phyloP scores from a whole-genome alignment of 257 asterid species.

The Solanum chmielewskii region DNA sequence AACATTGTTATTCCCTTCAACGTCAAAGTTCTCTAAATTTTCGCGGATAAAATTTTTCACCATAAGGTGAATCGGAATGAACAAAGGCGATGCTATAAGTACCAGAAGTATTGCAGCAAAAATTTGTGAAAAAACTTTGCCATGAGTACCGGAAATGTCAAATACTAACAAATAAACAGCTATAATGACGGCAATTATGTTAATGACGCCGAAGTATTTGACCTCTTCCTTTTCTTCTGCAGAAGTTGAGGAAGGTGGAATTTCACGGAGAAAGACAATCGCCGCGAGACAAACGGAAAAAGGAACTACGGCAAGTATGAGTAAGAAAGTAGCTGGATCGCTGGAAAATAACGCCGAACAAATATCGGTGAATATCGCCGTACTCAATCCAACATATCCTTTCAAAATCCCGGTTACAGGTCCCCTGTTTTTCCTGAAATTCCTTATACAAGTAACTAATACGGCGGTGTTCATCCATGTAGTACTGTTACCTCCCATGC shows the following conservation, averaged over 20 bases:
- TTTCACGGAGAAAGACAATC: conserved; percentile 73
- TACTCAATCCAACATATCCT: conserved; percentile 93
- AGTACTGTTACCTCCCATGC: conserved; percentile 98
- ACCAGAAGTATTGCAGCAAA: conserved; percentile 61
- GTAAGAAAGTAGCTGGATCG: conserved; percentile 68
- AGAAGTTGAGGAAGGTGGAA: conserved; percentile 65
- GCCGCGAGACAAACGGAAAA: conserved; percentile 66
- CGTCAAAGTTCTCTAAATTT: conserved; percentile 11
- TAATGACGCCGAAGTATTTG: conserved; percentile 59
- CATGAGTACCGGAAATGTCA: conserved; percentile 59
- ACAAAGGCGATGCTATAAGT: conserved; percentile 56
- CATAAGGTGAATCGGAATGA: conserved; percentile 45
- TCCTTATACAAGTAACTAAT: conserved; percentile 79
- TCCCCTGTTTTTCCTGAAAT: conserved; percentile 75
- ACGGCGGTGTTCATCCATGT: conserved; percentile 99
- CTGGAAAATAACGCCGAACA: conserved; percentile 80
- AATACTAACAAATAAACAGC: conserved; percentile 64
- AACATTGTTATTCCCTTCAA: conserved; percentile 14
- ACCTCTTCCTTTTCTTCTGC: conserved; percentile 55
- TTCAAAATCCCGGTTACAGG: conserved; percentile 87
- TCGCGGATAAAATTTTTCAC: conserved; percentile 16
- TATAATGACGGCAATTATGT: conserved; percentile 52
- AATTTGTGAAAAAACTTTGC: conserved; percentile 33
- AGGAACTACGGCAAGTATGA: conserved; percentile 66
- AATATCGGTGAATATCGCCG: conserved; percentile 87